Conservation (phyloP, 148 eudicot species). For the Chenopodium berlandieri region DNA sequence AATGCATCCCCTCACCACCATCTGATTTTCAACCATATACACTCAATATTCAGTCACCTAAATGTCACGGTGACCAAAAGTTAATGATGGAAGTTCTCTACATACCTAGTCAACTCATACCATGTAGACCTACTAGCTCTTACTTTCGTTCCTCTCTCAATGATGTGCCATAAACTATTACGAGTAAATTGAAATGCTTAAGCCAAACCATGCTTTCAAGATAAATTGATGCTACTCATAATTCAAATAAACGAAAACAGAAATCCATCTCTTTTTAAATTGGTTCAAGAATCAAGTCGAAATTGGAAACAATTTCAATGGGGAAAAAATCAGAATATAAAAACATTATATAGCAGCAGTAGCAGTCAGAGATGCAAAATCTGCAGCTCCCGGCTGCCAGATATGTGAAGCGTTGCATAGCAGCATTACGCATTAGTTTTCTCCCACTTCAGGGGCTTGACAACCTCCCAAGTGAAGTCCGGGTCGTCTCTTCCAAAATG, state of each 20-base stretch:
- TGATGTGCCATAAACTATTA: no score
- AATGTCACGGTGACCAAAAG: no score
- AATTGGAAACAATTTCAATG: conserved; percentile 15
- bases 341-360: not conserved
- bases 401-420: not conserved
- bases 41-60: no score
- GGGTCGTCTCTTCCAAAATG: conserved; percentile 47
- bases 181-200: no score
- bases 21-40: no score
- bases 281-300: conserved; percentile 10
- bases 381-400: not conserved
- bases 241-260: not conserved
- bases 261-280: not conserved
- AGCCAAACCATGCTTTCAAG: not conserved
- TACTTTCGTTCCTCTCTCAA: no score
- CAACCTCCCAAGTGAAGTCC: conserved; percentile 47
- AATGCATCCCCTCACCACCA: no score
- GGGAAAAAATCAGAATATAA: not conserved
- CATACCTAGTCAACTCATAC: no score
- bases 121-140: no score
- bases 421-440: conserved; percentile 17
- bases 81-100: no score
- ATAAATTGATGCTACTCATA: not conserved
- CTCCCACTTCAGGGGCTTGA: conserved; percentile 43
- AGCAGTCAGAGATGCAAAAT: conserved; percentile 2